These are phyloP conservation scores for Arabis hirsuta DNA, from an alignment of 345 rosid species.

Conservation along the genomic window DNA sequence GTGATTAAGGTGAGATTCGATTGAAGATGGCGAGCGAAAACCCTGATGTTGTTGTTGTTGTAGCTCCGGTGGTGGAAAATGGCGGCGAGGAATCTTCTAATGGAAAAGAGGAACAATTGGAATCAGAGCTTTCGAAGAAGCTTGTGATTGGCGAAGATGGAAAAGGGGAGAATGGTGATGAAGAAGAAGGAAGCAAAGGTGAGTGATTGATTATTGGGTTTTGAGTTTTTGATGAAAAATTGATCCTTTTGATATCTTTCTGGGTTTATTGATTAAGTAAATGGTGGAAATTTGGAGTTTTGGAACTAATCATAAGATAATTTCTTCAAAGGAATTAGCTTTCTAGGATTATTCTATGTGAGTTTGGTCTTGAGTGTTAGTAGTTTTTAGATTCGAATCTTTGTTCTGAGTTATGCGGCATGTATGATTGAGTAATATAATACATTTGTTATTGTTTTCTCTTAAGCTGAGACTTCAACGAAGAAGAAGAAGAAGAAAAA, in stretches of 20 bases:
- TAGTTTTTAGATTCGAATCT: background rate
- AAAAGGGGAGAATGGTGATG: too few relatives aligned
- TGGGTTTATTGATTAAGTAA: background rate
- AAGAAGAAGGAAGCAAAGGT: too few relatives aligned
- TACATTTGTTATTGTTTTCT: background rate
- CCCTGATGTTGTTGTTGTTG: conserved; percentile 40
- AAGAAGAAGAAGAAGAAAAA: conserved; percentile 97
- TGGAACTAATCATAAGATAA: too few relatives aligned
- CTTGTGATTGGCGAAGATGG: conserved; percentile 34
- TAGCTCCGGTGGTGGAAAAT: conserved; percentile 42
- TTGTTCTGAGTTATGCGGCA: background rate
- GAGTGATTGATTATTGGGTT: too few relatives aligned
- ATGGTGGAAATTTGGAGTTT: background rate
- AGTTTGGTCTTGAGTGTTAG: conserved; percentile 5
- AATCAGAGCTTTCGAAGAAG: conserved; percentile 42
- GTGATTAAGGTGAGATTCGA: conserved; percentile 21
- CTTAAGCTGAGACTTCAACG: conserved; percentile 59
- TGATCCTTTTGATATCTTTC: background rate
- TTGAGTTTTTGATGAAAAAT: background rate
- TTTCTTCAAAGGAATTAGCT: conserved; percentile 4
- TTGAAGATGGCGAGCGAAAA: conserved; percentile 52
- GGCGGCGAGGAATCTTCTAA: conserved; percentile 42
- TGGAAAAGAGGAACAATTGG: conserved; percentile 34
- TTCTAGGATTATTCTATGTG: conserved; percentile 23
- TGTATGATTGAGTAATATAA: conserved; percentile 12